Evolutionary conservation across 23 red algal species (phyloP), one percentile per base, ranked within the genome.

Genomic region (Gracilaria gracilis): DNA sequence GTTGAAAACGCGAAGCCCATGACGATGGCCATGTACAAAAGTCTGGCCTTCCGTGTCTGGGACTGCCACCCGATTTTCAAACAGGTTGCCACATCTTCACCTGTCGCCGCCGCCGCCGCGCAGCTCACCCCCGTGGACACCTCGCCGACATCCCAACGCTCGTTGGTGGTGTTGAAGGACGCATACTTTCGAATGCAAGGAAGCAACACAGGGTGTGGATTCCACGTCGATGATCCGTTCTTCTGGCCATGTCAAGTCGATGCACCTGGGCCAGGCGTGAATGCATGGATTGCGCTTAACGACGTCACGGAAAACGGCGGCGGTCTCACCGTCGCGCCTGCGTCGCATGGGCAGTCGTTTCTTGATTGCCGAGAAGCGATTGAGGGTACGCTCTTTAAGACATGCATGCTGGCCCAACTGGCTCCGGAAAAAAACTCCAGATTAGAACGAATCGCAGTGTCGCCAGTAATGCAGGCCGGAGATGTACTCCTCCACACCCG

Each of bases 221-320:
- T 65, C 35, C 79, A 83, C 49, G 79, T 83, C 5, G 79, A 83
- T 28, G 79, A 83, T 19, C 3, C 11, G 7, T 83, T 83, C 54
- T 83, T 83, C 54, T 83, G 79, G 79, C 79, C 79, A 0, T 83
- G 79, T 47, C 35, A 33, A 1, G 14, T 11, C 1, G 35, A 83
- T 61, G 61, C 79, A n/a, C 57, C 55, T 0, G 79, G 79, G 54
- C 79, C 79, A 1, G 53, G 79, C 0, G 79, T 83, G 16, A 83
- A 83, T 55, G 79, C 61, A 21, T 83, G 79, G 79, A 66, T 83
- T 55, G 79, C 79, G 36, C 79, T 83, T 48, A 19, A 83, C 17
- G 79, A 83, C 32, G 79, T 83, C 36, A 66, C 33, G 6, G 79
- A 83, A 40, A 54, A 83, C n/a, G 79, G 79, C 21, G 79, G 79